Conservation (phyloP, 179 eudicot genomes). For the Amaranthus tricolor region DNA sequence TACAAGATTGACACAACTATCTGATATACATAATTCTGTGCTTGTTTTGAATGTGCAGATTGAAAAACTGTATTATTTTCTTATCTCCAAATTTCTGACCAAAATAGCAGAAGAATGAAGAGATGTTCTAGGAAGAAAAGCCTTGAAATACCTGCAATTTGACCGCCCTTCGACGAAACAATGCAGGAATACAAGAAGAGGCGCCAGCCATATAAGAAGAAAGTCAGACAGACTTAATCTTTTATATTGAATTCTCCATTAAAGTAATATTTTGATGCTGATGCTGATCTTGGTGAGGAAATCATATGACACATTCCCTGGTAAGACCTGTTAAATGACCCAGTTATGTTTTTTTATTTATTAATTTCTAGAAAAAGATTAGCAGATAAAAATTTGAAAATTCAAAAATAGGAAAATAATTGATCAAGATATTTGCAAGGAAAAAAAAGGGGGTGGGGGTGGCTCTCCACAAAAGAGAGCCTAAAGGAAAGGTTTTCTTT, state of each 20-base stretch:
- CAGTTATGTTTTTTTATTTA: too few species aligned
- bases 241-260: constrained; percentile 17
- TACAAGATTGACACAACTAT: constrained; percentile 21
- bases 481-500: constrained; percentile 1
- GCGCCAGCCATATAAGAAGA: constrained; percentile 32
- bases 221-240: constrained; percentile 17
- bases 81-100: constrained; percentile 5
- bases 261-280: constrained; percentile 3
- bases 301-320: constrained; percentile 17
- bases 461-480: constrained; percentile 28
- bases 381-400: background rate
- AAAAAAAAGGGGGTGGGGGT: background rate
- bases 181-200: constrained; percentile 25
- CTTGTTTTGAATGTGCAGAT: constrained; percentile 1
- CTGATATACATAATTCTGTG: constrained; percentile 8
- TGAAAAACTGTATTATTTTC: background rate
- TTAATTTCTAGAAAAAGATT: background rate
- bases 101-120: background rate
- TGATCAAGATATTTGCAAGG: background rate
- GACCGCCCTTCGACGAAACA: constrained; percentile 30
- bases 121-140: constrained; percentile 14
- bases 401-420: background rate
- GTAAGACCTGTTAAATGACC: background rate
- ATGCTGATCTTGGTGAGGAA: constrained; percentile 10
- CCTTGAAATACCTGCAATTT: constrained; percentile 32